Evolutionary conservation across 2,329 filamentous ascomycete species (phyloP), one percentile per base, ranked within the genome.

Genomic region (Botryosphaeria agaves): DNA sequence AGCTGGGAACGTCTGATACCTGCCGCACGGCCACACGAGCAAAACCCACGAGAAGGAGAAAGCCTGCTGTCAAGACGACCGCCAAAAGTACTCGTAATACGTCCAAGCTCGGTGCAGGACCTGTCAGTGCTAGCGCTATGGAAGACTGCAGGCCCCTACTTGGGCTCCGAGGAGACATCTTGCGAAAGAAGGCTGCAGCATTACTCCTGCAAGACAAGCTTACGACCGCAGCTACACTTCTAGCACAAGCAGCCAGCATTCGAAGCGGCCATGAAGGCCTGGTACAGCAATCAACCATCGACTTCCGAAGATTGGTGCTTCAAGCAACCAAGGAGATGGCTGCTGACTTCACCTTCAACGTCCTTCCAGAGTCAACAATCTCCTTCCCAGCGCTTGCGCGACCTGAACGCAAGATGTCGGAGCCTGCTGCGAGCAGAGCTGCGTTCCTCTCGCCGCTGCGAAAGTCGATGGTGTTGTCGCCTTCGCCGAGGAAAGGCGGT

Each of bases 351-450:
- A 77, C 89, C 3, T 91, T 87, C 50, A 91, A 82, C 12, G 79
- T 87, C 7, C 67, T 95, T 11, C 81, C 87, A 27, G 89, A 98
- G 44, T 94, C 89, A 1, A 93, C 84, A 0, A 74, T 94, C 16
- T 91, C 84, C 0, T 77, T 87, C 35, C 83, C 85, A 1, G 74
- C 81, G 0, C 61, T 87, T 14, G 43, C 43, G 14, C 32, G 38
- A 14, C 42, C 42, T 3, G 46, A 51, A 3, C 36, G 41, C 11
- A 46, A 39, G 28, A 34, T 39, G 8, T 49, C 46, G 3, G 46
- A 51, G 23, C 40, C 34, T 3, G 16, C 29, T 3, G 23, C 19
- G 11, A 27, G 24, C 8, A 24, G 32, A 14, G 29, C 37, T 7
- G 20, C 29, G 8, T 33, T 30, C 21, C 25, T 34, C 11, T 34